phyloP scores from a whole-genome alignment of 2,329 filamentous ascomycete species.

The Magnaporthales sp. region DNA sequence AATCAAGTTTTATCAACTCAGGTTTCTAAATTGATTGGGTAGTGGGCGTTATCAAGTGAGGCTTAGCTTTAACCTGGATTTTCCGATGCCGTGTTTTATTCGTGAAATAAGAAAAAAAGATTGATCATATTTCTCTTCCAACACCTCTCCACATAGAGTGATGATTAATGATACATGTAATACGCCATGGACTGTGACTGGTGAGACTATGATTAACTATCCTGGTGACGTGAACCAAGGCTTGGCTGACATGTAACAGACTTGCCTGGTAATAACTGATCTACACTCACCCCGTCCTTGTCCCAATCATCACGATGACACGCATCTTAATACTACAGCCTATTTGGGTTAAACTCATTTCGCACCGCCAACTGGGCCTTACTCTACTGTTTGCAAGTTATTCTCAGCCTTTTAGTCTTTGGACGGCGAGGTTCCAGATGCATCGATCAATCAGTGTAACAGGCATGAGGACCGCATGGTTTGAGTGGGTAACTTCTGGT shows the following conservation, averaged over 20 bases:
- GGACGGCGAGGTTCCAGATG: no score
- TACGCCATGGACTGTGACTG: not conserved
- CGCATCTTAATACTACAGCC: not conserved
- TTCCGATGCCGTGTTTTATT: no score
- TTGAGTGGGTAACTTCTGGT: slow-evolving; percentile 61
- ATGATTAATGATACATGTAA: not conserved
- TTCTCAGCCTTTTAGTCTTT: not conserved
- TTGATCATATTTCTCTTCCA: not conserved
- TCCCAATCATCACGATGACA: not conserved
- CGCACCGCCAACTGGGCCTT: not conserved
- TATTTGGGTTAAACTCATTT: not conserved
- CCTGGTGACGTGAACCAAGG: not conserved
- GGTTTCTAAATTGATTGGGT: not conserved
- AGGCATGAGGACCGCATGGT: not conserved
- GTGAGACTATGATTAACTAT: not conserved
- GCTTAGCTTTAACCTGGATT: not conserved
- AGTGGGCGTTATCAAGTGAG: not conserved
- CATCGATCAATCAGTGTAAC: not conserved
- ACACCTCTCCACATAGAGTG: not conserved
- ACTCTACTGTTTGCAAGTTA: not conserved
- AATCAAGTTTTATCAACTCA: not conserved
- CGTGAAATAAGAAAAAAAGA: not conserved
- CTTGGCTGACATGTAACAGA: not conserved
- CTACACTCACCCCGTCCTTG: not conserved
- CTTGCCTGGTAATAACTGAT: not conserved